Evolutionary conservation across 2,329 filamentous ascomycete genomes (phyloP), one percentile per base, ranked within the genome.

Genomic region (Lecanicillium sp.): DNA sequence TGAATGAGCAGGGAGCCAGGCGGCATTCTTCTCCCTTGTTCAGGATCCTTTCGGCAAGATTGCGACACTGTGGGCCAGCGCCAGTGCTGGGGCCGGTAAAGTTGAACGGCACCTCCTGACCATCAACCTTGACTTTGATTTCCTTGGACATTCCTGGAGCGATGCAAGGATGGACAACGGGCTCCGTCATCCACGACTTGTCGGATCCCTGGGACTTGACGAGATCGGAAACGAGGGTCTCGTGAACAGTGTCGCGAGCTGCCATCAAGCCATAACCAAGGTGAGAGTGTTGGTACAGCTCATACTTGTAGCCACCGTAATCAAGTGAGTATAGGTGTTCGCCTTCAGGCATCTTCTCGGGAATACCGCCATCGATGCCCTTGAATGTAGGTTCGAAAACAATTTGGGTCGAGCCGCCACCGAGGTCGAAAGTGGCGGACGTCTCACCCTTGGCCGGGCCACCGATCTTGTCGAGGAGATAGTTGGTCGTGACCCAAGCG

Each of bases 401-500:
- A 56, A 98, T 95, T 67, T 98, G 92, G 12, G 94, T 98, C 16
- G 89, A 95, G 38, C 92, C 92, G 53, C 92, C 92, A 46, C 92
- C 92, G 35, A 98, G 82, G 58, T 98, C 92, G 55, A 98, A 95
- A 43, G 95, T 80, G 36, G 92, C 92, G 29, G 92, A 94, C 2
- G 92, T 96, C 36, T 87, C 84, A 46, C 78, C 87, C 59, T 89
- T 79, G 57, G 95, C 90, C 2, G 88, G 85, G 9, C 85, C 85
- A 43, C 92, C 92, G 61, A 98, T 96, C 68, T 96, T 96, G 54
- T 90, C 90, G 17, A 98, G 78, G 29, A 98, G 82, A 64, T 98
- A 98, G 72, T 98, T 98, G 49, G 88, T 92, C 6, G 92, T 98
- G 60, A 98, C 94, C 92, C 92, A 98, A 38, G 92, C 94, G 57